A percentile compares a stretch with the other conserved stretches of the same genome.
These are phyloP conservation scores for Stenocarpella maydis DNA, from an alignment of 2,329 filamentous ascomycete genomes.

Conservation along the genomic window DNA sequence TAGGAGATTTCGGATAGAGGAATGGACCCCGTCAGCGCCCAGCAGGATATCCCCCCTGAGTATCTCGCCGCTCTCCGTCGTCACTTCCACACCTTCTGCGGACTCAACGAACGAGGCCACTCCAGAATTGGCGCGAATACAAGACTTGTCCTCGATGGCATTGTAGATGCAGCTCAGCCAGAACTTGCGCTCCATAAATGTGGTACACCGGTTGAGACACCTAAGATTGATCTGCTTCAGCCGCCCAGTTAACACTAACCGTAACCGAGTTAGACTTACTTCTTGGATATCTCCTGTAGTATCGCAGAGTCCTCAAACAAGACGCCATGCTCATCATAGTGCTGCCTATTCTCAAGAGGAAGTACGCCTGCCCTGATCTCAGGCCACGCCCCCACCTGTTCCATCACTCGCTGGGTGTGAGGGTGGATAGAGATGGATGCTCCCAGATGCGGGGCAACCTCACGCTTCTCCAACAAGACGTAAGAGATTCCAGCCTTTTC, in stretches of 20 bases:
- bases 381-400: slow-evolving; percentile 35
- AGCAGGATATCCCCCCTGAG: slow-evolving; percentile 36
- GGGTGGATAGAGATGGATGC: slow-evolving; percentile 33
- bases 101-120: slow-evolving; percentile 32
- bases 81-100: slow-evolving; percentile 34
- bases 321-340: slow-evolving; percentile 34
- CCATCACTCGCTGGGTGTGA: slow-evolving; percentile 27
- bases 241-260: background rate
- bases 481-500: slow-evolving; percentile 36
- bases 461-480: slow-evolving; percentile 37
- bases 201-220: slow-evolving; percentile 7
- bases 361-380: background rate
- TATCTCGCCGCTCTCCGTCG: slow-evolving; percentile 33
- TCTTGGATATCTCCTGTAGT: slow-evolving; percentile 27
- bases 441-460: slow-evolving; percentile 37
- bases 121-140: slow-evolving; percentile 28
- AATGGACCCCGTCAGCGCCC: slow-evolving; percentile 35
- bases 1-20: slow-evolving; percentile 20
- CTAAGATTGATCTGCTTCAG: slow-evolving; percentile 4
- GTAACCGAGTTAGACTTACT: background rate
- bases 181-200: slow-evolving; percentile 32
- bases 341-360: slow-evolving; percentile 23
- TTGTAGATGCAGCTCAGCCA: slow-evolving; percentile 34
- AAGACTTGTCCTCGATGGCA: slow-evolving; percentile 32
- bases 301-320: slow-evolving; percentile 34